These are phyloP conservation scores for Penicillium lividum DNA, from an alignment of 495 filamentous ascomycete genomes.

Conservation along the genomic window DNA sequence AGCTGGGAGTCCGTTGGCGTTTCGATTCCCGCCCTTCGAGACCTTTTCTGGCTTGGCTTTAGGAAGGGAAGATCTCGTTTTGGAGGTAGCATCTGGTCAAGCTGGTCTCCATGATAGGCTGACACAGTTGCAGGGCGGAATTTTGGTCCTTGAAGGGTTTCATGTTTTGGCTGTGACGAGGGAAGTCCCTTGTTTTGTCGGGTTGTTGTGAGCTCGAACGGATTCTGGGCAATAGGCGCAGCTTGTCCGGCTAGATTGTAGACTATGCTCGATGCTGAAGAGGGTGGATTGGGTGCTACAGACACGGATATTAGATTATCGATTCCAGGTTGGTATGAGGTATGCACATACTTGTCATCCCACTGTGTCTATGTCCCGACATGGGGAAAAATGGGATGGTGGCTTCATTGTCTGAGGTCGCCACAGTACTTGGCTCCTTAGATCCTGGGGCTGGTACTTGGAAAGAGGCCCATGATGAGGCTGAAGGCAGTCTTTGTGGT, in stretches of 20 bases:
- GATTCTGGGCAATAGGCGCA: neutral
- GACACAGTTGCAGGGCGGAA: slow-evolving; percentile 23
- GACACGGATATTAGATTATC: neutral
- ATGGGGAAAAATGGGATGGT: slow-evolving; percentile 8
- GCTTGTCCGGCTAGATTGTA: neutral
- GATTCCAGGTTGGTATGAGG: neutral
- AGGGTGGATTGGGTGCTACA: slow-evolving; percentile 8
- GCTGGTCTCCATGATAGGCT: slow-evolving; percentile 26
- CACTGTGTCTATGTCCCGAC: slow-evolving; percentile 9
- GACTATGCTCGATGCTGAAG: slow-evolving; percentile 15
- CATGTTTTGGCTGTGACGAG: neutral
- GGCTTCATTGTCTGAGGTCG: slow-evolving; percentile 19
- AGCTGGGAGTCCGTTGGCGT: neutral
- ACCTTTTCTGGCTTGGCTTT: slow-evolving; percentile 26
- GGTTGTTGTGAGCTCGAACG: neutral
- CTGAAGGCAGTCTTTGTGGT: slow-evolving; percentile 25
- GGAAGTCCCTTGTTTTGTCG: neutral
- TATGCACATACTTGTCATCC: slow-evolving; percentile 15
- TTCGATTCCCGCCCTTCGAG: slow-evolving; percentile 5
- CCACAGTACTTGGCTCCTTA: neutral
- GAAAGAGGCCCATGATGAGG: slow-evolving; percentile 30
- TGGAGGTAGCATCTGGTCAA: slow-evolving; percentile 47
- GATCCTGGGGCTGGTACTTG: slow-evolving; percentile 11
- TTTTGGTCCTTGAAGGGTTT: neutral
- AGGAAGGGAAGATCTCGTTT: slow-evolving; percentile 47